Evolutionary conservation across 352 stramenopile species (phyloP).

Genomic region (Pythium aquatile): DNA sequence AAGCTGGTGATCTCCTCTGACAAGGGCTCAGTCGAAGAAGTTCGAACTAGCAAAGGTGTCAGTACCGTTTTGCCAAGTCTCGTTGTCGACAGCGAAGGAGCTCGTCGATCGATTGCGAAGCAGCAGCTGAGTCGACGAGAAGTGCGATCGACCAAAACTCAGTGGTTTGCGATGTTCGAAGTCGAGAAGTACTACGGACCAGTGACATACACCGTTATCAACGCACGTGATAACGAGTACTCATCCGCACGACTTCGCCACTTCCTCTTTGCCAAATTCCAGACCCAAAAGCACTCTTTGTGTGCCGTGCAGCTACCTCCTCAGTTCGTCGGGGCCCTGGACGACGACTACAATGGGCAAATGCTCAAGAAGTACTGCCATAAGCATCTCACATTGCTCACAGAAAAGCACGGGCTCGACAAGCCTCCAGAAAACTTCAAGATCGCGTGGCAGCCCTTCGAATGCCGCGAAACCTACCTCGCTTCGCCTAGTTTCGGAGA

Average conservation of each 20-base stretch:
- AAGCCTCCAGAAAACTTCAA: constrained; percentile 16
- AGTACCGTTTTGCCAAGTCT: constrained; percentile 6
- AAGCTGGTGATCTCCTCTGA: constrained; percentile 6
- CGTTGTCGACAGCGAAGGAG: constrained; percentile 27
- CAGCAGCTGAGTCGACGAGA: constrained; percentile 26
- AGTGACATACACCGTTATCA: constrained; percentile 28
- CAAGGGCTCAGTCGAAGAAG: constrained; percentile 14
- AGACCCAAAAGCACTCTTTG: constrained; percentile 21
- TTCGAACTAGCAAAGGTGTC: constrained; percentile 6
- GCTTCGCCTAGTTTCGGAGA: constrained; percentile 19
- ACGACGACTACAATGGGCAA: constrained; percentile 22
- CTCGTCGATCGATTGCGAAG: constrained; percentile 17
- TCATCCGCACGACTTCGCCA: constrained; percentile 22
- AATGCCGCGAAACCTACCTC: constrained; percentile 28
- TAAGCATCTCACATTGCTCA: constrained; percentile 20
- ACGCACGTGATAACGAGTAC: constrained; percentile 23
- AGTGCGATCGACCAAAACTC: constrained; percentile 13
- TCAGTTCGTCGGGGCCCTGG: constrained; percentile 27
- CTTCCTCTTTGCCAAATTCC: constrained; percentile 26
- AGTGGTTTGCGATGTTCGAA: constrained; percentile 29
- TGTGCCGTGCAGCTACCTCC: constrained; percentile 26
- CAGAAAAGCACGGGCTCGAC: constrained; percentile 17
- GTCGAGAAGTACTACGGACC: constrained; percentile 28
- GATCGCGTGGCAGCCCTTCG: constrained; percentile 26
- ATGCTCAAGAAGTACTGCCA: constrained; percentile 24